These are phyloP conservation scores for Neurospora sp. DNA, from an alignment of 2,329 filamentous ascomycete species.

Conservation along the genomic window DNA sequence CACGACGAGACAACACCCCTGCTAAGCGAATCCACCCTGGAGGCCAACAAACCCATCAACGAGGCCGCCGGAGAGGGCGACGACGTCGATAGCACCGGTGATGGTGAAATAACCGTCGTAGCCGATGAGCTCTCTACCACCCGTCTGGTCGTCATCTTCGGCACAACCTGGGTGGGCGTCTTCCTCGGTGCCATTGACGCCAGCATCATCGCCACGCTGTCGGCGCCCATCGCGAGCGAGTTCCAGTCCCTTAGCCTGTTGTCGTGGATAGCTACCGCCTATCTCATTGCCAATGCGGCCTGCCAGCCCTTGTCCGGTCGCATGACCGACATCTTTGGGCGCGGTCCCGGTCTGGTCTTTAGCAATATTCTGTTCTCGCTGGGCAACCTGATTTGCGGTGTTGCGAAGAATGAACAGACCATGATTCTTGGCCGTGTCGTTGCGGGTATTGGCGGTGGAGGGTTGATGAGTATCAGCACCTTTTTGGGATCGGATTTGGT, in stretches of 20 bases:
- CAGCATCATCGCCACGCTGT: constrained; percentile 78
- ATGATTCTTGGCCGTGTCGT: constrained; percentile 74
- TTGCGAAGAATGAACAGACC: constrained; percentile 52
- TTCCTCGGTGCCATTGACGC: constrained; percentile 59
- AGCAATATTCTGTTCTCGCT: constrained; percentile 70
- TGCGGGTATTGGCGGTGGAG: constrained; percentile 74
- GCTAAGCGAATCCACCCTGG: background rate
- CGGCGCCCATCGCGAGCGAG: constrained; percentile 71
- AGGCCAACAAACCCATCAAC: background rate
- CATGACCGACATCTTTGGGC: constrained; percentile 79
- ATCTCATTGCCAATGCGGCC: constrained; percentile 79
- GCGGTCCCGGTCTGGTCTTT: constrained; percentile 66
- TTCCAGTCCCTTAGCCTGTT: constrained; percentile 74
- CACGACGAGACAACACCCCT: background rate
- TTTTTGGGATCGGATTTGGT: constrained; percentile 63
- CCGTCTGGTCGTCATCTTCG: constrained; percentile 44
- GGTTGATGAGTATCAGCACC: constrained; percentile 64
- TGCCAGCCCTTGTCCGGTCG: constrained; percentile 78
- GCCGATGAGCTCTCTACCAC: constrained; percentile 35
- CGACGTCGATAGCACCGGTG: background rate
- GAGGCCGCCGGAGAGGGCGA: background rate
- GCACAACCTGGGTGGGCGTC: constrained; percentile 48
- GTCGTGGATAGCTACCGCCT: constrained; percentile 81
- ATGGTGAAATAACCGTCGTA: constrained; percentile 20
- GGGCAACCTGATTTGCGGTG: constrained; percentile 74